Evolutionary conservation across 2,329 filamentous ascomycete genomes (phyloP).

Genomic region (Stachybotrys echinatus): DNA sequence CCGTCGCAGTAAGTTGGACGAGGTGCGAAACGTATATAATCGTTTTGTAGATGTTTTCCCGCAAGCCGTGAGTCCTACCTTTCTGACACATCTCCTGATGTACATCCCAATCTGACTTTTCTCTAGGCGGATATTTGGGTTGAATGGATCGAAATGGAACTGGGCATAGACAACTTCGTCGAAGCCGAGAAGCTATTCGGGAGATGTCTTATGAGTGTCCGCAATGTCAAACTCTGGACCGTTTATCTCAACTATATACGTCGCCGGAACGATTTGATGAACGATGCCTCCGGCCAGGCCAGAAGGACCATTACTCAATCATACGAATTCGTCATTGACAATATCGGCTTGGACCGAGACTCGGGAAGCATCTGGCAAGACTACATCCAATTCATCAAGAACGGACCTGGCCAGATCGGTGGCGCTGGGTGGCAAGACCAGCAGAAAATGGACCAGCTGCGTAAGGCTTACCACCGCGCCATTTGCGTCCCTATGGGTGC

Average conservation of each 20-base stretch:
- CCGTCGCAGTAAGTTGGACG: conserved; percentile 74
- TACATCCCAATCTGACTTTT: conserved; percentile 19
- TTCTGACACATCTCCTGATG: neutral
- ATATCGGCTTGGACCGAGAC: conserved; percentile 87
- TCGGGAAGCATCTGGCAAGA: conserved; percentile 89
- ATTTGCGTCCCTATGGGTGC: conserved; percentile 81
- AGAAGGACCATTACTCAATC: conserved; percentile 76
- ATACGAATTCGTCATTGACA: conserved; percentile 87
- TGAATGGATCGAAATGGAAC: conserved; percentile 82
- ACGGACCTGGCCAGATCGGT: conserved; percentile 77
- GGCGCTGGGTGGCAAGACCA: conserved; percentile 92
- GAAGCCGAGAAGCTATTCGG: conserved; percentile 81
- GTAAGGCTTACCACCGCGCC: conserved; percentile 88
- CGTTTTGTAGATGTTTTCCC: conserved; percentile 87
- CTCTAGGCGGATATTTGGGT: conserved; percentile 85
- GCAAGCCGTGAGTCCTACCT: conserved; percentile 67
- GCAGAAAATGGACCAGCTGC: conserved; percentile 92
- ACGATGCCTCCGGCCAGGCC: conserved; percentile 70
- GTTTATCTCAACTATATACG: conserved; percentile 94
- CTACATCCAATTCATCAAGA: conserved; percentile 90
- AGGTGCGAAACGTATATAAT: conserved; percentile 74
- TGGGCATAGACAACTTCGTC: conserved; percentile 76
- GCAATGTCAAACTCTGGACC: conserved; percentile 84
- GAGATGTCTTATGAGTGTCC: conserved; percentile 69
- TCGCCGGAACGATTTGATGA: conserved; percentile 76